These are phyloP conservation scores for Turnera subulata DNA, from an alignment of 345 rosid species.

Conservation along the genomic window DNA sequence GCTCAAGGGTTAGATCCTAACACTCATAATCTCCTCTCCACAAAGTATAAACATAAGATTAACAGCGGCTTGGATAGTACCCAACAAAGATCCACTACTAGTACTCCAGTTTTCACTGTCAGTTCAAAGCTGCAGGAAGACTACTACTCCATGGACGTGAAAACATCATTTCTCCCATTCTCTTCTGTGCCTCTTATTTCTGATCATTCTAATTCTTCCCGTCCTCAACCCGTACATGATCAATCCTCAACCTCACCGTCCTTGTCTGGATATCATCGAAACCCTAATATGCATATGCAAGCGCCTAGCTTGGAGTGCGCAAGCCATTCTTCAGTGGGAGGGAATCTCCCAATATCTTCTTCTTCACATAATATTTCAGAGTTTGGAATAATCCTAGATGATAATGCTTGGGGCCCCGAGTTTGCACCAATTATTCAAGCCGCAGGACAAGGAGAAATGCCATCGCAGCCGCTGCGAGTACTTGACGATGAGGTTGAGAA, in stretches of 20 bases:
- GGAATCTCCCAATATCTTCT: not conserved
- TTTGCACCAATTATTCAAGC: not conserved
- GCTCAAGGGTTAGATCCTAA: constrained; percentile 53
- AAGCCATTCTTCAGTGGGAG: constrained; percentile 5
- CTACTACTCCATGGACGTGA: constrained; percentile 1
- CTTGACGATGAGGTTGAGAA: constrained; percentile 1
- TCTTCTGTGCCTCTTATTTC: constrained; percentile 8
- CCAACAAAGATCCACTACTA: constrained; percentile 1
- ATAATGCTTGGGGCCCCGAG: not conserved
- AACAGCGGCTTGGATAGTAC: constrained; percentile 7
- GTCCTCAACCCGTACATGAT: constrained; percentile 2
- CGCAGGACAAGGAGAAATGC: constrained; percentile 1
- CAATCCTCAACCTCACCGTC: too few species aligned
- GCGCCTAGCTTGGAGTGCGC: constrained; percentile 8
- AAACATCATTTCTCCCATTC: constrained; percentile 18
- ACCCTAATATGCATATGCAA: constrained; percentile 17
- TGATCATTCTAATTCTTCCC: not conserved
- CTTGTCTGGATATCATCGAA: constrained; percentile 15
- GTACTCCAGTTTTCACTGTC: constrained; percentile 7
- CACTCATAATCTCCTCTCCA: constrained; percentile 45
- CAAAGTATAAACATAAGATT: not conserved
- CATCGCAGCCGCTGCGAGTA: not conserved
- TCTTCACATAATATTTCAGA: constrained; percentile 12
- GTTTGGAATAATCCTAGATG: constrained; percentile 21
- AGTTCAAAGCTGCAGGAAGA: constrained; percentile 10